Conservation (phyloP, 1,284 basidiomycete species). For the Trametes versicolor region DNA sequence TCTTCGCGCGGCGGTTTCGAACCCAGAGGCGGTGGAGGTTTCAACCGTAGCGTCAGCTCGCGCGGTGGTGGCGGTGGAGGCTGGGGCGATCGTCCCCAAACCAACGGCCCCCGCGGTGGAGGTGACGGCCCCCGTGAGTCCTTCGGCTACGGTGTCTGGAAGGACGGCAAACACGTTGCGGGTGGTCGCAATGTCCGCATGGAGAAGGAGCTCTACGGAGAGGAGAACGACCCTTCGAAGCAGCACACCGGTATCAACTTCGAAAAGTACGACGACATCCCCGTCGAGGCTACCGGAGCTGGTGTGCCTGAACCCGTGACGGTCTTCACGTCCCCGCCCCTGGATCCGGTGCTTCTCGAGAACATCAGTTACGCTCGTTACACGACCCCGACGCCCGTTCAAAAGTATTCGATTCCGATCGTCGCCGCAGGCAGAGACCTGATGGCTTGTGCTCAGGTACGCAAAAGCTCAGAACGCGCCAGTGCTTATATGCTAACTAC, state of each 20-base stretch:
- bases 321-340: slow-evolving; percentile 89
- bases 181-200: slow-evolving; percentile 87
- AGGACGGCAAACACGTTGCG: slow-evolving; percentile 87
- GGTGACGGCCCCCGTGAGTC: slow-evolving; percentile 59
- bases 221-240: slow-evolving; percentile 82
- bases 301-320: slow-evolving; percentile 94
- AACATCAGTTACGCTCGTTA: slow-evolving; percentile 96
- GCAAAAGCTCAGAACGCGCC: slow-evolving; percentile 34
- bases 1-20: slow-evolving; percentile 62
- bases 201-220: slow-evolving; percentile 97
- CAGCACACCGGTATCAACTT: slow-evolving; percentile 99
- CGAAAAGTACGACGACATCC: slow-evolving; percentile 99
- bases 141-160: slow-evolving; percentile 87
- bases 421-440: slow-evolving; percentile 92
- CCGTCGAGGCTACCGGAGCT: slow-evolving; percentile 96
- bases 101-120: slow-evolving; percentile 43
- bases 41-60: slow-evolving; percentile 51
- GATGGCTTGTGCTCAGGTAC: slow-evolving; percentile 98
- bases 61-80: slow-evolving; percentile 53
- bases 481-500: slow-evolving; percentile 29
- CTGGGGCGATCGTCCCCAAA: slow-evolving; percentile 55
- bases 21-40: slow-evolving; percentile 47
- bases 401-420: slow-evolving; percentile 99
- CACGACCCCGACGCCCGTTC: slow-evolving; percentile 95
- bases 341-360: slow-evolving; percentile 94